Evolutionary conservation across 345 rosid species (phyloP).

Genomic region (Xanthoceras sorbifolium): DNA sequence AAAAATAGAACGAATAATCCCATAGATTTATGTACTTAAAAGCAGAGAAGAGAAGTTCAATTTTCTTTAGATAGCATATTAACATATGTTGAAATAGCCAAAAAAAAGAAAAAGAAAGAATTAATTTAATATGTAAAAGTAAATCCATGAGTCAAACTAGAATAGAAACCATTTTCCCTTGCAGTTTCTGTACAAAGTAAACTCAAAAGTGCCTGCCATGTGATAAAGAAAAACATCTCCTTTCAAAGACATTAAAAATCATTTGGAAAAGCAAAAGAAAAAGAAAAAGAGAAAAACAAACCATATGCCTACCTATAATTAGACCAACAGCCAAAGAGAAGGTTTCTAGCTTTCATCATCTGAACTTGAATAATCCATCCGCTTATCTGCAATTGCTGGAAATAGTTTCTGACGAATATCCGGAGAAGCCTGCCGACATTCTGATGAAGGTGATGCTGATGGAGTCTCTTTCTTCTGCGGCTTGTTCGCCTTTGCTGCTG

Average conservation of each 20-base stretch:
- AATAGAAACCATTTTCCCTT: constrained; percentile 14
- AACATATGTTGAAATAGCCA: background rate
- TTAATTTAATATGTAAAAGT: background rate
- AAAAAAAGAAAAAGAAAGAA: background rate
- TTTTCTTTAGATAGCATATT: background rate
- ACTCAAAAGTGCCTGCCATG: background rate
- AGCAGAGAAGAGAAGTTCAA: background rate
- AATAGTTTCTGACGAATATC: constrained; percentile 53
- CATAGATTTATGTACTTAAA: background rate
- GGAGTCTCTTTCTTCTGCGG: constrained; percentile 38
- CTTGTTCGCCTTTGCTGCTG: constrained; percentile 32
- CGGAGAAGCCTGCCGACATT: constrained; percentile 35
- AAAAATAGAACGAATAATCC: background rate
- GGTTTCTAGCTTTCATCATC: constrained; percentile 45
- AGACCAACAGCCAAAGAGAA: constrained; percentile 27
- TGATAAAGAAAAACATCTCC: background rate
- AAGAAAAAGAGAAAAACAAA: background rate
- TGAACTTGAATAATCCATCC: constrained; percentile 54
- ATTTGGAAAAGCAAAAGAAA: no score
- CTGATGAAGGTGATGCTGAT: constrained; percentile 29
- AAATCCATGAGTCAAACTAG: background rate
- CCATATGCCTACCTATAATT: constrained; percentile 16
- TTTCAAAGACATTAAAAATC: background rate
- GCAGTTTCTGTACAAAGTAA: background rate
- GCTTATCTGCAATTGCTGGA: constrained; percentile 66